Evolutionary conservation across 441 rosid genomes (phyloP).

Genomic region (Populus tomentosa): DNA sequence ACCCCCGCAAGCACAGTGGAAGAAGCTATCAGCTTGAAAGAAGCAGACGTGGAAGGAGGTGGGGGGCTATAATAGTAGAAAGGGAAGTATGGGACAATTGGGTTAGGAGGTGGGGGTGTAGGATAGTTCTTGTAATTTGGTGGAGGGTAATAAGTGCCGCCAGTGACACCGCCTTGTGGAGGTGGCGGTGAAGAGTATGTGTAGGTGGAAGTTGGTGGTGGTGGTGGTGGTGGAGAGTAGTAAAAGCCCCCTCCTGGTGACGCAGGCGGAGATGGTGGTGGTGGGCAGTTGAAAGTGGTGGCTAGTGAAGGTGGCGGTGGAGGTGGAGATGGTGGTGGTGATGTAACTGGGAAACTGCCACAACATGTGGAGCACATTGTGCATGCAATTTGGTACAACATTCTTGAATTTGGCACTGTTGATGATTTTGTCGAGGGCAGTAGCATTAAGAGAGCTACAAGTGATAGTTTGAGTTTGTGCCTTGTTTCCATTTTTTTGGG

Average conservation of each 20-base stretch:
- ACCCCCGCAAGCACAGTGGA: conserved; percentile 1
- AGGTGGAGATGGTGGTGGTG: conserved; percentile 43
- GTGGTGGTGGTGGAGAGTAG: conserved; percentile 67
- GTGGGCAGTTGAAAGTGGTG: conserved; percentile 50
- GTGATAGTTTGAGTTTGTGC: background rate
- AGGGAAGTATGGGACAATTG: conserved; percentile 90
- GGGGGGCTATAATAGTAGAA: conserved; percentile 79
- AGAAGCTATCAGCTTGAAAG: conserved; percentile 21
- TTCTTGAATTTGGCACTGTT: conserved; percentile 24
- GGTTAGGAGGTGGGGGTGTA: conserved; percentile 83
- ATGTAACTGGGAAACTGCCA: conserved; percentile 34
- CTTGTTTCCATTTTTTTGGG: conserved; percentile 13
- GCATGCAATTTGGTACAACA: conserved; percentile 59
- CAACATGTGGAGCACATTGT: conserved; percentile 86
- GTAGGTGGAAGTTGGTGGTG: conserved; percentile 43
- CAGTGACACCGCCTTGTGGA: conserved; percentile 29
- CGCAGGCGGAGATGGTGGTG: conserved; percentile 72
- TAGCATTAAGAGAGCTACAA: conserved; percentile 11
- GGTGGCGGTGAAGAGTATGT: conserved; percentile 65
- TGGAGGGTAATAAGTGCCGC: conserved; percentile 55
- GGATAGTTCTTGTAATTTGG: conserved; percentile 51
- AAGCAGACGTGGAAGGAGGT: conserved; percentile 37
- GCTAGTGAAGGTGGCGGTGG: conserved; percentile 36
- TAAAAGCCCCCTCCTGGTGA: conserved; percentile 33
- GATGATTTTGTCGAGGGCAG: conserved; percentile 10